These are phyloP conservation scores for Starmerella bombi DNA, from an alignment of 805 yeast genomes.

Conservation along the genomic window DNA sequence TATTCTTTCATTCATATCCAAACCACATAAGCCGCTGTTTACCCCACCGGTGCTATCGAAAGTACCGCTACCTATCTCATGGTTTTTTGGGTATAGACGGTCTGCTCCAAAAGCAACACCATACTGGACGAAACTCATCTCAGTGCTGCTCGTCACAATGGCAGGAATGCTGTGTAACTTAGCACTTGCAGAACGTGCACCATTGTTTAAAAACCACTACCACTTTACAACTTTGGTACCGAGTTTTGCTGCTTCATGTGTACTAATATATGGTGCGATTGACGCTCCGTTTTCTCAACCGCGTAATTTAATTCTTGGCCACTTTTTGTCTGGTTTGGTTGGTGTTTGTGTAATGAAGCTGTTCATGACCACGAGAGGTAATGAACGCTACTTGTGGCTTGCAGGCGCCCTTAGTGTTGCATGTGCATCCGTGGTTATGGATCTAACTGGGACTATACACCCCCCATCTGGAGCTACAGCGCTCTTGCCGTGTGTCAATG, in stretches of 20 bases:
- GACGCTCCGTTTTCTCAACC: conserved; percentile 54
- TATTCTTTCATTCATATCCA: too few relatives aligned
- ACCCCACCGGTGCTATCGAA: conserved; percentile 1
- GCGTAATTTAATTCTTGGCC: conserved; percentile 44
- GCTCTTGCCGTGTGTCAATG: conserved; percentile 41
- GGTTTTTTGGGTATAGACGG: conserved; percentile 21
- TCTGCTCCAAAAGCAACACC: conserved; percentile 7
- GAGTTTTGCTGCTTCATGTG: conserved; percentile 46
- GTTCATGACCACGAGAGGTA: conserved; percentile 35
- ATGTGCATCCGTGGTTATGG: conserved; percentile 41
- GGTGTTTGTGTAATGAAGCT: conserved; percentile 45
- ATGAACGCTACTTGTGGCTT: conserved; percentile 40
- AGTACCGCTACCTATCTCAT: conserved; percentile 14
- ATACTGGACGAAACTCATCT: conserved; percentile 6
- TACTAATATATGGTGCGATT: conserved; percentile 43
- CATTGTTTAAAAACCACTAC: conserved; percentile 19
- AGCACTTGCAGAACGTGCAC: conserved; percentile 21
- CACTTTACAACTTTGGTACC: conserved; percentile 24
- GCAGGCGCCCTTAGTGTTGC: conserved; percentile 48
- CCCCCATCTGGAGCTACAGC: conserved; percentile 69
- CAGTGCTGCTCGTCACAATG: conserved; percentile 22
- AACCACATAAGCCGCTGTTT: neutral
- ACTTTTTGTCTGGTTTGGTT: conserved; percentile 38
- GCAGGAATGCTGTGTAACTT: conserved; percentile 22
- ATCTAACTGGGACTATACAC: conserved; percentile 43